phyloP scores from a whole-genome alignment of 225 moss, liverwort and hornwort genomes.

The Anthoceros angustus region DNA sequence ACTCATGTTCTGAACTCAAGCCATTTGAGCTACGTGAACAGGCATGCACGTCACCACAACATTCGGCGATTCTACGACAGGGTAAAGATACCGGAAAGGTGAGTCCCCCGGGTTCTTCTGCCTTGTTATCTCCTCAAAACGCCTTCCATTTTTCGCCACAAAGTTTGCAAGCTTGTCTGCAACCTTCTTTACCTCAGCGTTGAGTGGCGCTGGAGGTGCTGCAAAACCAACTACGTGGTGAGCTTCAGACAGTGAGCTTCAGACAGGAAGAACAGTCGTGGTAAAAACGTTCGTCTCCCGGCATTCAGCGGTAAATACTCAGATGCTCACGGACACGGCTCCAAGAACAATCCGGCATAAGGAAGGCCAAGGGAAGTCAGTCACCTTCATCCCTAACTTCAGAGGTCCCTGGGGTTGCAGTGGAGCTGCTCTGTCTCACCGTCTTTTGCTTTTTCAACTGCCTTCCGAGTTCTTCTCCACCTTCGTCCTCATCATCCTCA shows the following conservation, averaged over 20 bases:
- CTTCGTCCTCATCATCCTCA: constrained; percentile 53
- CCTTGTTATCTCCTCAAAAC: constrained; percentile 88
- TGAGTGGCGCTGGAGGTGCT: constrained; percentile 41
- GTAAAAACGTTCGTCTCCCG: background rate
- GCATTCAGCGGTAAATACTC: background rate
- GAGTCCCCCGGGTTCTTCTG: constrained; percentile 92
- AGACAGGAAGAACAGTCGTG: background rate
- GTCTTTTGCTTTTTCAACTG: constrained; percentile 50
- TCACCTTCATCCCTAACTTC: constrained; percentile 10
- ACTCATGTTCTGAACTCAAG: background rate
- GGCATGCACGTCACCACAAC: background rate
- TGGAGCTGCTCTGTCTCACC: constrained; percentile 29
- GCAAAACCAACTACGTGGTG: background rate
- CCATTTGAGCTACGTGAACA: background rate
- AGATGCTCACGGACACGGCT: background rate
- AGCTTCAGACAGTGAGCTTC: background rate
- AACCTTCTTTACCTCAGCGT: constrained; percentile 90
- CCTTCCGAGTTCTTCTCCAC: constrained; percentile 35
- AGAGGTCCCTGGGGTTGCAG: constrained; percentile 8
- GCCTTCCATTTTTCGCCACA: constrained; percentile 94
- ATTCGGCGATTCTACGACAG: background rate
- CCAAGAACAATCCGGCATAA: background rate
- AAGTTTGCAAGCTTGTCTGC: constrained; percentile 92
- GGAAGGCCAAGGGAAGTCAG: background rate
- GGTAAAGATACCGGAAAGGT: constrained; percentile 54